phyloP scores from a whole-genome alignment of 495 filamentous ascomycete genomes.

The Rostrohypoxylon terebratum region DNA sequence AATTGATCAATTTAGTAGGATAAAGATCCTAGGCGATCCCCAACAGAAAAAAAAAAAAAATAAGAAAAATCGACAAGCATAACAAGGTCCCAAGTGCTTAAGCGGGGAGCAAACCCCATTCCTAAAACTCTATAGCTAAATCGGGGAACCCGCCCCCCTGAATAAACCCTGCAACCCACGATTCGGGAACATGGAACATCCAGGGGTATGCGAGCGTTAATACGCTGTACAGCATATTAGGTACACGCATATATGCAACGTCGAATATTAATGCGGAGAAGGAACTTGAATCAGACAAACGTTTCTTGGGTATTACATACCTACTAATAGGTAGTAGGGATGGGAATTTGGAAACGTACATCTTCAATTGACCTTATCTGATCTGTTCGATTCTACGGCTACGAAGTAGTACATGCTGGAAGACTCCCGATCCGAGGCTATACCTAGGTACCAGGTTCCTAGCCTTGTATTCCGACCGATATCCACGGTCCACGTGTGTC shows the following conservation, averaged over 20 bases:
- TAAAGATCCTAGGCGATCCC: slow-evolving; percentile 40
- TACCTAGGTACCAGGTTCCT: no score
- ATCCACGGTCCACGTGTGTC: no score
- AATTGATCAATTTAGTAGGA: slow-evolving; percentile 45
- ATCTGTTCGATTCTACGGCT: no score
- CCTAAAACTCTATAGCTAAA: slow-evolving; percentile 16
- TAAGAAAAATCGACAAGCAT: slow-evolving; percentile 2
- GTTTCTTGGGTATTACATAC: background rate
- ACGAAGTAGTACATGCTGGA: no score
- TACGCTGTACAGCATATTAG: no score
- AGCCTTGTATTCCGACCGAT: no score
- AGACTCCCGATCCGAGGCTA: no score
- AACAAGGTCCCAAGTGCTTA: slow-evolving; percentile 13
- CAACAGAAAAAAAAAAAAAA: slow-evolving; percentile 47
- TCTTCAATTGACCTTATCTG: background rate
- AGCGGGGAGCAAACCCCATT: slow-evolving; percentile 34
- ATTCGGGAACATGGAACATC: slow-evolving; percentile 29
- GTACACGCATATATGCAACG: slow-evolving; percentile 7
- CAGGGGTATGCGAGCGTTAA: slow-evolving; percentile 19
- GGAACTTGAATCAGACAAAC: background rate
- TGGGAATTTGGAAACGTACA: no score
- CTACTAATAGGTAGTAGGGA: no score
- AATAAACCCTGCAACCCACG: slow-evolving; percentile 22
- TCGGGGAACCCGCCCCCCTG: slow-evolving; percentile 31
- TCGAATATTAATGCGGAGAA: slow-evolving; percentile 5